phyloP scores from a whole-genome alignment of 176 grass and related monocot genomes.

The Rhynchospora pubera region DNA sequence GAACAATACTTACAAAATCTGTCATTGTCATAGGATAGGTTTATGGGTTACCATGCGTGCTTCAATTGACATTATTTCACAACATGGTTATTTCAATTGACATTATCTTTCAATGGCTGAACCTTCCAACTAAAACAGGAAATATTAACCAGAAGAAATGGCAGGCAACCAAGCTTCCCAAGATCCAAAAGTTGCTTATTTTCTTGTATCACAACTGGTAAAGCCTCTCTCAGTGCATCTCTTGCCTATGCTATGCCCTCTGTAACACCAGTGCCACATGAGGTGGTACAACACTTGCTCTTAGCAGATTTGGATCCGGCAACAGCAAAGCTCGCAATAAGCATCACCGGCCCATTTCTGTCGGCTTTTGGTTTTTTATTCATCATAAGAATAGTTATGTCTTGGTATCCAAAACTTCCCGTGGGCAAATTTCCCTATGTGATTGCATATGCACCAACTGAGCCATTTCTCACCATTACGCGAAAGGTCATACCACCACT shows the following conservation, averaged over 20 bases:
- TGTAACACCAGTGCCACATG: background rate
- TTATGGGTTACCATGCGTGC: background rate
- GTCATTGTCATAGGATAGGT: background rate
- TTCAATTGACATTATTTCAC: background rate
- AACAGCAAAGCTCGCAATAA: conserved; percentile 43
- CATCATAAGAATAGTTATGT: conserved; percentile 80
- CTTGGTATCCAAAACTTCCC: conserved; percentile 85
- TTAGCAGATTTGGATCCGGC: conserved; percentile 59
- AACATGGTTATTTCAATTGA: background rate
- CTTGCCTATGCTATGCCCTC: background rate
- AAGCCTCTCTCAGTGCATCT: background rate
- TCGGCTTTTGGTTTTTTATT: conserved; percentile 79
- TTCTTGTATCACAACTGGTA: conserved; percentile 1
- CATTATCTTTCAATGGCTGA: background rate
- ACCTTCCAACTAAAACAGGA: background rate
- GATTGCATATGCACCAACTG: conserved; percentile 79
- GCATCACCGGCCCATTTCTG: conserved; percentile 54
- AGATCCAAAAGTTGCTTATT: background rate
- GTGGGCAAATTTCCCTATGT: conserved; percentile 75
- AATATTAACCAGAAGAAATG: background rate
- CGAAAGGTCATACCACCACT: conserved; percentile 78
- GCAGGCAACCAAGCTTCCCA: background rate
- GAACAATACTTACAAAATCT: background rate
- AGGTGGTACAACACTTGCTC: background rate
- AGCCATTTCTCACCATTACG: conserved; percentile 57